Conservation (phyloP, 1,284 basidiomycete species). For the Pseudozyma pruni region DNA sequence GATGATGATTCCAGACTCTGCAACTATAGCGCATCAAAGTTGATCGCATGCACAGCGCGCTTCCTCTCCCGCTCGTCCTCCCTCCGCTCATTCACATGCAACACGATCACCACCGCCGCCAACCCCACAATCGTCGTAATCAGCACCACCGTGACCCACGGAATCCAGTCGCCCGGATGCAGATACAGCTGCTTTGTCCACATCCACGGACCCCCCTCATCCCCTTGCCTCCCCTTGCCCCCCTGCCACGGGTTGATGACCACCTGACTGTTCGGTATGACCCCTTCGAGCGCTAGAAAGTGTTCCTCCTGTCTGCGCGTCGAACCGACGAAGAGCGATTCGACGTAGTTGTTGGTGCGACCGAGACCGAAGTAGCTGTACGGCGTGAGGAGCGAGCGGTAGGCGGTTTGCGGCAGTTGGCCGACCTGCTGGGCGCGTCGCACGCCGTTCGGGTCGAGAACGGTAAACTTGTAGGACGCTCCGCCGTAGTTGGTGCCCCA, state of each 20-base stretch:
- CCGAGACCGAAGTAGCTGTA: slow-evolving; percentile 97
- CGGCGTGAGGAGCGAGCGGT: slow-evolving; percentile 87
- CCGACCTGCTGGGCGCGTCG: slow-evolving; percentile 91
- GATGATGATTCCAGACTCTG: too few relatives aligned
- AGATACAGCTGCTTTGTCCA: slow-evolving; percentile 94
- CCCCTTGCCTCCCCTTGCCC: slow-evolving; percentile 32
- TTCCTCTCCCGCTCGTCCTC: slow-evolving; percentile 91
- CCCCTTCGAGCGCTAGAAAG: slow-evolving; percentile 89
- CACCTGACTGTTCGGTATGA: slow-evolving; percentile 96
- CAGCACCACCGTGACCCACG: slow-evolving; percentile 90
- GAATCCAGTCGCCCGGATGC: slow-evolving; percentile 95
- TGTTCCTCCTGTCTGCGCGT: slow-evolving; percentile 74
- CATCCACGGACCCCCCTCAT: slow-evolving; percentile 52
- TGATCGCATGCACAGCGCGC: slow-evolving; percentile 89
- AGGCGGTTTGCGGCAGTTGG: slow-evolving; percentile 90
- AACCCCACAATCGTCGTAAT: slow-evolving; percentile 79
- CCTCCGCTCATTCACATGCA: slow-evolving; percentile 90
- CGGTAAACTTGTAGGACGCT: slow-evolving; percentile 96
- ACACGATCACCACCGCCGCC: slow-evolving; percentile 82
- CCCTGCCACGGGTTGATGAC: slow-evolving; percentile 85
- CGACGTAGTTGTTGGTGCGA: slow-evolving; percentile 99
- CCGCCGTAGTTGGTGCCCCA: slow-evolving; percentile 94
- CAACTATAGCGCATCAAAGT: slow-evolving; percentile 89
- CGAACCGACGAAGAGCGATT: slow-evolving; percentile 70
- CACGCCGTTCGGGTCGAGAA: slow-evolving; percentile 89